These are phyloP conservation scores for Neonectria neomacrospora DNA, from an alignment of 2,329 filamentous ascomycete genomes.

Conservation along the genomic window DNA sequence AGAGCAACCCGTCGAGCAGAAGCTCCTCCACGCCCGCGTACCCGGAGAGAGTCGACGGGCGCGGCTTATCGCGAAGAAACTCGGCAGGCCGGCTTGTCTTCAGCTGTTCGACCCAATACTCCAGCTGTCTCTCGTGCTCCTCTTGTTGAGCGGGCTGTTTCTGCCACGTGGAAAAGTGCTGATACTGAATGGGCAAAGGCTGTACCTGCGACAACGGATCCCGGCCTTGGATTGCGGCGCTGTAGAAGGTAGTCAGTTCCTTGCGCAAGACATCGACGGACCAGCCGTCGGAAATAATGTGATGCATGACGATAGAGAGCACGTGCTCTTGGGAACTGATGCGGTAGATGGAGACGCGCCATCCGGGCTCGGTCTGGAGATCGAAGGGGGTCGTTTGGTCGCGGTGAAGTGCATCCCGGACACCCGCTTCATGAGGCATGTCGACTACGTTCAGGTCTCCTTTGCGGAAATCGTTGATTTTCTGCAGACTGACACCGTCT, in stretches of 20 bases:
- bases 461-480: slow-evolving; percentile 5
- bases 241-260: slow-evolving; percentile 20
- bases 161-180: neutral
- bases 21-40: slow-evolving; percentile 15
- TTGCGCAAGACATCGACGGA: slow-evolving; percentile 14
- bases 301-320: slow-evolving; percentile 34
- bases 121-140: neutral
- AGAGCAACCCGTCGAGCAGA: slow-evolving; percentile 15
- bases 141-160: neutral
- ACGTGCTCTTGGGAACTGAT: slow-evolving; percentile 16
- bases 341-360: slow-evolving; percentile 24
- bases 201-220: neutral
- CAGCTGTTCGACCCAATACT: slow-evolving; percentile 1
- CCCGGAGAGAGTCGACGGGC: slow-evolving; percentile 23
- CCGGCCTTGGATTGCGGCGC: slow-evolving; percentile 18
- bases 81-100: slow-evolving; percentile 22
- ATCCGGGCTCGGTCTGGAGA: slow-evolving; percentile 20
- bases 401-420: neutral
- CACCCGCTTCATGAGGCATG: neutral
- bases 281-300: slow-evolving; percentile 40
- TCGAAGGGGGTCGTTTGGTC: slow-evolving; percentile 30
- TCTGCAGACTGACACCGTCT: slow-evolving; percentile 17
- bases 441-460: slow-evolving; percentile 12
- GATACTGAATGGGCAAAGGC: slow-evolving; percentile 1
- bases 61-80: slow-evolving; percentile 23